A percentile compares a stretch with the other conserved stretches of the same genome.
These are phyloP conservation scores for Phytophthora tentaculata DNA, from an alignment of 352 stramenopile species.

Conservation along the genomic window DNA sequence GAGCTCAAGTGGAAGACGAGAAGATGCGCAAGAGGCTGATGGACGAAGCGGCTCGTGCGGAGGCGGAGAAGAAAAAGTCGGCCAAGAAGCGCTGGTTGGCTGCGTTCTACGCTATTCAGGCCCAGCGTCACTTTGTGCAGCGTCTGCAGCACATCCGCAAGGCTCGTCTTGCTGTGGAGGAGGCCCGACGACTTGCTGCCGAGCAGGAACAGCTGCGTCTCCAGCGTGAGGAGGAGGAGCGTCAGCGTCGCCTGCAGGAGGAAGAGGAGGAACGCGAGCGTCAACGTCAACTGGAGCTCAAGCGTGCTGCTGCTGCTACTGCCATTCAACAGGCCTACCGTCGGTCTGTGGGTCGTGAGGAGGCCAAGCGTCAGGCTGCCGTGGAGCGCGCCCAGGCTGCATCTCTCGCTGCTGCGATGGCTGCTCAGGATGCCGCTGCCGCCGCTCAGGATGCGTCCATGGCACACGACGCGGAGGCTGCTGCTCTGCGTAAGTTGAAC, in stretches of 20 bases:
- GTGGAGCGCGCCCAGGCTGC: constrained; percentile 74
- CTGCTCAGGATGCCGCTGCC: constrained; percentile 77
- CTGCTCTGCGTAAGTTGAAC: constrained; percentile 73
- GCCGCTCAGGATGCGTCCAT: constrained; percentile 74
- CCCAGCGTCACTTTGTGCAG: constrained; percentile 82
- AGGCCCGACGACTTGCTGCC: constrained; percentile 72
- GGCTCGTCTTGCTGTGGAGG: constrained; percentile 75
- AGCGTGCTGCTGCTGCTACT: constrained; percentile 58
- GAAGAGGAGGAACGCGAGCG: constrained; percentile 73
- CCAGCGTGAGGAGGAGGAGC: constrained; percentile 76
- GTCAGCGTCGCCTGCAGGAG: constrained; percentile 56
- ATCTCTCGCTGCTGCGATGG: constrained; percentile 73
- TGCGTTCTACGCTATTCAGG: constrained; percentile 69
- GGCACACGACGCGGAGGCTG: constrained; percentile 77
- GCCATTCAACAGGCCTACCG: constrained; percentile 80
- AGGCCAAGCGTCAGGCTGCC: constrained; percentile 71
- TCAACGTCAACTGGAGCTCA: constrained; percentile 62
- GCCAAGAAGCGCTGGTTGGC: constrained; percentile 83
- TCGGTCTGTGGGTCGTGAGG: constrained; percentile 64
- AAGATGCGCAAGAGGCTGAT: constrained; percentile 80
- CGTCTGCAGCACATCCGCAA: constrained; percentile 86
- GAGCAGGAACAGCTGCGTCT: constrained; percentile 70
- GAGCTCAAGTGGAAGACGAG: constrained; percentile 72
- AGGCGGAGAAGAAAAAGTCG: constrained; percentile 75
- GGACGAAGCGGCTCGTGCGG: constrained; percentile 70